Evolutionary conservation across 176 grass and related monocot genomes (phyloP).

Genomic region (Aegilops longissima): DNA sequence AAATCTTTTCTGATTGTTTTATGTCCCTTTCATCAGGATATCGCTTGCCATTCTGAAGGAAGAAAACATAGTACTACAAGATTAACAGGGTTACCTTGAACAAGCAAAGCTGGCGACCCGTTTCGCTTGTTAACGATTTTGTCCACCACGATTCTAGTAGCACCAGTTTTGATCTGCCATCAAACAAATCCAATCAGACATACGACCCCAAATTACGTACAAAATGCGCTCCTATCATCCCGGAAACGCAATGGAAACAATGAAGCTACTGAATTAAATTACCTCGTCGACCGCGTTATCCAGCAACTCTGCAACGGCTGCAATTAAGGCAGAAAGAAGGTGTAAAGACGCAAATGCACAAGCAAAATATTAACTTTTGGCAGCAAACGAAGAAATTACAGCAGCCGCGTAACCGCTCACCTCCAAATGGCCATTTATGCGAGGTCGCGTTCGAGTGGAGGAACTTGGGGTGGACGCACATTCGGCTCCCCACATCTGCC

Average conservation of each 20-base stretch:
- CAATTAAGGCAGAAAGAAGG: neutral
- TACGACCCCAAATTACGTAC: neutral
- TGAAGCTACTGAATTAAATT: neutral
- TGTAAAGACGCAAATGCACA: neutral
- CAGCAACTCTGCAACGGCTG: conserved; percentile 63
- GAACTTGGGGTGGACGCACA: conserved; percentile 64
- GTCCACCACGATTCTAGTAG: conserved; percentile 63
- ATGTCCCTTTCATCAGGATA: neutral
- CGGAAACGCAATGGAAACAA: neutral
- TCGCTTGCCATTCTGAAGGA: neutral
- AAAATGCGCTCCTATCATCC: neutral
- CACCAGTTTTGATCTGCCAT: conserved; percentile 62
- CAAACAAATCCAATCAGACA: conserved; percentile 15
- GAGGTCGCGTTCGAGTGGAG: conserved; percentile 77
- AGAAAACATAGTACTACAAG: neutral
- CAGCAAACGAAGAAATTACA: neutral
- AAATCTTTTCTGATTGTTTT: neutral
- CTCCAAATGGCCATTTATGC: conserved; percentile 76
- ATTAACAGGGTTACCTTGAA: conserved; percentile 53
- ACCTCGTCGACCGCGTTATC: conserved; percentile 74
- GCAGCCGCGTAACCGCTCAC: conserved; percentile 9
- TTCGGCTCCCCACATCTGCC: conserved; percentile 45
- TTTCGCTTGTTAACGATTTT: conserved; percentile 47
- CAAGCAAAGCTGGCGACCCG: conserved; percentile 54
- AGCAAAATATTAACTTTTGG: neutral